Base-by-base conservation (phyloP, 179 eudicot species). In the Nepenthes alata region DNA sequence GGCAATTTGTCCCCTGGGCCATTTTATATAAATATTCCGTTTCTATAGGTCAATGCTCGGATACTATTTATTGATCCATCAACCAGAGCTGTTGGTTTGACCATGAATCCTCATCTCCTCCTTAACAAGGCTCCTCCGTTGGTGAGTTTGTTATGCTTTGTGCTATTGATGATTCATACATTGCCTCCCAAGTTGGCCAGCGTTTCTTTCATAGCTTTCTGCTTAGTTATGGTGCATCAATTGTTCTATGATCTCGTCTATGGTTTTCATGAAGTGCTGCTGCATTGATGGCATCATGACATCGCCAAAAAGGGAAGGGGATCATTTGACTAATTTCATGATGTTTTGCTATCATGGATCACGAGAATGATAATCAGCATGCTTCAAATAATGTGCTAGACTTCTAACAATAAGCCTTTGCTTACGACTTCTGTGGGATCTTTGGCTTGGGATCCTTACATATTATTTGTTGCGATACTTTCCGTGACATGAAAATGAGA, bases 51-150 rank as follows among this genome's bases (percentile, higher is more conserved):
- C 64, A 85, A 83, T 76, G 97, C 98, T 37, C 93, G 98, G 59
- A 82, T 93, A 69, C 81, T 93, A 64, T 93, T 93, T 66, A 72
- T 93, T 65, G 98, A 93, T 77, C 98, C 97, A 47, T 80, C 87
- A 65, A 87, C 90, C 16, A 87, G 98, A 73, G 98, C 98, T 62
- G 77, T 93, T 55, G 97, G 98, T 48, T 72, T 93, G 73, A 93
- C 98, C 38, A 72, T 93, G 80, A 93, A 90, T 78, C 91, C 95
- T 71, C 80, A 89, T 70, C 95, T 93, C 63, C 81, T 93, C 56
- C 74, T 75, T 35, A 80, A 93, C 85, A 87, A 83, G 67, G 88
- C 94, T 65, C 95, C 98, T 51, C 85, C 83, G 35, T 62, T 78
- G 70, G 98, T 93, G 73, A 81, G 97, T 82, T 61, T 37, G 11